These are phyloP conservation scores for Botrytis squamosa DNA, from an alignment of 2,329 filamentous ascomycete species.

Conservation along the genomic window DNA sequence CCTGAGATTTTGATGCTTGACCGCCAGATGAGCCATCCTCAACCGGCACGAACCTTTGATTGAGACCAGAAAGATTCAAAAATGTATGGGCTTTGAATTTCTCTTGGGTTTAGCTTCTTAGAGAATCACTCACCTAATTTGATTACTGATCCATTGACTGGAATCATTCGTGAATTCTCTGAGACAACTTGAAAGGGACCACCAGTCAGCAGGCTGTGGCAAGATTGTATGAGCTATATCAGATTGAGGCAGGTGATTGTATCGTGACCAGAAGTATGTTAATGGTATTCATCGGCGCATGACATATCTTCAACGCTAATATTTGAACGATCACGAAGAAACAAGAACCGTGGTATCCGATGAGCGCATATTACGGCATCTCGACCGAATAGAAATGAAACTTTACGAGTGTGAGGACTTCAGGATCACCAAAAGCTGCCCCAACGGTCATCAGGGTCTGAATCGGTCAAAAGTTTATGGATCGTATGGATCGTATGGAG, in stretches of 20 bases:
- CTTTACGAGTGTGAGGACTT: background rate
- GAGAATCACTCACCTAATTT: background rate
- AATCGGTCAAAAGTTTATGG: background rate
- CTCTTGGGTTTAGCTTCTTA: background rate
- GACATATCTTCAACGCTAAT: background rate
- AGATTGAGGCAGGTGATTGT: background rate
- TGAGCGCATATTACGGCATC: background rate
- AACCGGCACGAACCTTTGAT: background rate
- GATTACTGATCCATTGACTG: background rate
- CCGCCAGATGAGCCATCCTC: constrained; percentile 7
- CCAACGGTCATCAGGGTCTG: background rate
- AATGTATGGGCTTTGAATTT: background rate
- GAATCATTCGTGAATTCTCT: background rate
- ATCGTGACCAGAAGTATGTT: background rate
- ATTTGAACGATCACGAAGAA: background rate
- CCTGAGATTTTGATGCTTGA: background rate
- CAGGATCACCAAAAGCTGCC: background rate
- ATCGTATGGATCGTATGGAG: constrained; percentile 2
- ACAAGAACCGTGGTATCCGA: background rate
- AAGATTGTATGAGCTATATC: background rate
- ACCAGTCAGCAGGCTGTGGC: background rate
- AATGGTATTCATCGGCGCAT: background rate
- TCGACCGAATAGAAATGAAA: background rate
- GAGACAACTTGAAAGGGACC: background rate
- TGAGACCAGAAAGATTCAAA: background rate